These are phyloP conservation scores for Leccinum broughii DNA, from an alignment of 768 basidiomycete species.

Conservation along the genomic window DNA sequence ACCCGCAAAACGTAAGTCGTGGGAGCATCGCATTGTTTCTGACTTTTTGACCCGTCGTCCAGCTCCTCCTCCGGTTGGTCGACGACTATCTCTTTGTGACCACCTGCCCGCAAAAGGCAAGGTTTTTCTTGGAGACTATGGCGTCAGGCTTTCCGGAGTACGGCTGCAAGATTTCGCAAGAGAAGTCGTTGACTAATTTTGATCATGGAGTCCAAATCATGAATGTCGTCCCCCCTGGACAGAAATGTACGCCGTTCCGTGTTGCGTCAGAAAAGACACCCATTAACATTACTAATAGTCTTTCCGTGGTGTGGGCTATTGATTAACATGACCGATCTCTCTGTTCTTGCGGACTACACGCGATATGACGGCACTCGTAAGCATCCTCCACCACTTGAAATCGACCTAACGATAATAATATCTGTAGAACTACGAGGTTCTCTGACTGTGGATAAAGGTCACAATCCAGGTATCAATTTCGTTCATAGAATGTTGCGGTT, in stretches of 20 bases:
- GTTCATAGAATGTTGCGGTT: conserved; percentile 74
- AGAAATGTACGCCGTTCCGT: conserved; percentile 37
- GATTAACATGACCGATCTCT: conserved; percentile 75
- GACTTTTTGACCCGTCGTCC: conserved; percentile 2
- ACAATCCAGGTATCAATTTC: conserved; percentile 65
- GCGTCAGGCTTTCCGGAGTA: conserved; percentile 87
- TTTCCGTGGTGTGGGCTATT: conserved; percentile 95
- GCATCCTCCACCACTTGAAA: conserved; percentile 18
- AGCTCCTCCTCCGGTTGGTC: conserved; percentile 84
- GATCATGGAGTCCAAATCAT: conserved; percentile 55
- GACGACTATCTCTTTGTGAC: conserved; percentile 95
- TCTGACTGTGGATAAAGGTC: conserved; percentile 67
- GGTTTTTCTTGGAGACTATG: conserved; percentile 75
- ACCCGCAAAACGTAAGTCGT: conserved; percentile 60
- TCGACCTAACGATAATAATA: not conserved
- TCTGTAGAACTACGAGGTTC: conserved; percentile 61
- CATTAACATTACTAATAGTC: conserved; percentile 39
- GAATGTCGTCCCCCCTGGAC: conserved; percentile 51
- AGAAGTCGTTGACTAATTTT: conserved; percentile 91
- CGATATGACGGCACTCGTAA: conserved; percentile 64
- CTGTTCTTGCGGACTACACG: conserved; percentile 76
- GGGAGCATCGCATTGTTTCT: not conserved
- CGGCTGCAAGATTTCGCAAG: conserved; percentile 85
- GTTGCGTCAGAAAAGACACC: not conserved
- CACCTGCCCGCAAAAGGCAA: conserved; percentile 58